A percentile compares a stretch with the other conserved stretches of the same genome.
These are phyloP conservation scores for Fibroporia radiculosa DNA, from an alignment of 768 basidiomycete genomes.

Conservation along the genomic window DNA sequence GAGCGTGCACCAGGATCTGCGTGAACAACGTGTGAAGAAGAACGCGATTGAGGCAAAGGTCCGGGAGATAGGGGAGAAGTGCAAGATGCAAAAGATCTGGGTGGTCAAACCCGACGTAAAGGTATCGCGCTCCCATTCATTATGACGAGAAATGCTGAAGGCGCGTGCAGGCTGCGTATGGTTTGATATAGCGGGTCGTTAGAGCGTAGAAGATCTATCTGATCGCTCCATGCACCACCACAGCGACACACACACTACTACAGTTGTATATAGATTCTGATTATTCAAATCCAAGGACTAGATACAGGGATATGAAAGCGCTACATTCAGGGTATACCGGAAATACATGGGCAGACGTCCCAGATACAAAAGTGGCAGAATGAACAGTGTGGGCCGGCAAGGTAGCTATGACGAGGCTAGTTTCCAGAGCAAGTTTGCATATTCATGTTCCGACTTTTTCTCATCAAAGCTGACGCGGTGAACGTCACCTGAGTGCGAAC, in stretches of 20 bases:
- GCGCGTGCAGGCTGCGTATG: constrained; percentile 7
- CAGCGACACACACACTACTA: no score
- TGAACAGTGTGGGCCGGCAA: no score
- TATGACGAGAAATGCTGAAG: neutral
- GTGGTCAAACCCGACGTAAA: constrained; percentile 40
- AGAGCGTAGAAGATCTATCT: no score
- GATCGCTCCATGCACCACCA: no score
- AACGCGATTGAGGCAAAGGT: constrained; percentile 78
- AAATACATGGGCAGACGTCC: no score
- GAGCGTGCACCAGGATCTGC: constrained; percentile 61
- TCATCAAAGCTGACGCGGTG: constrained; percentile 25
- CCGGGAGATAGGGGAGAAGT: constrained; percentile 68
- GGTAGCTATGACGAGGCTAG: constrained; percentile 25
- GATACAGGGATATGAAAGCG: no score
- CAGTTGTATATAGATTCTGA: no score
- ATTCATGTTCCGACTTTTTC: constrained; percentile 21
- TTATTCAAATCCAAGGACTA: no score
- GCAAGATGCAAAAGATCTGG: constrained; percentile 69
- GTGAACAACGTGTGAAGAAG: constrained; percentile 70
- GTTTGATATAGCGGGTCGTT: constrained; percentile 1
- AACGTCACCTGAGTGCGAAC: constrained; percentile 34
- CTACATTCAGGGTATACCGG: no score
- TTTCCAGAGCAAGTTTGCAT: constrained; percentile 27
- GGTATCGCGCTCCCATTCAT: constrained; percentile 8
- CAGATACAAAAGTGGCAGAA: no score